These are phyloP conservation scores for Rhodocollybia butyracea DNA, from an alignment of 768 basidiomycete genomes.

Conservation along the genomic window DNA sequence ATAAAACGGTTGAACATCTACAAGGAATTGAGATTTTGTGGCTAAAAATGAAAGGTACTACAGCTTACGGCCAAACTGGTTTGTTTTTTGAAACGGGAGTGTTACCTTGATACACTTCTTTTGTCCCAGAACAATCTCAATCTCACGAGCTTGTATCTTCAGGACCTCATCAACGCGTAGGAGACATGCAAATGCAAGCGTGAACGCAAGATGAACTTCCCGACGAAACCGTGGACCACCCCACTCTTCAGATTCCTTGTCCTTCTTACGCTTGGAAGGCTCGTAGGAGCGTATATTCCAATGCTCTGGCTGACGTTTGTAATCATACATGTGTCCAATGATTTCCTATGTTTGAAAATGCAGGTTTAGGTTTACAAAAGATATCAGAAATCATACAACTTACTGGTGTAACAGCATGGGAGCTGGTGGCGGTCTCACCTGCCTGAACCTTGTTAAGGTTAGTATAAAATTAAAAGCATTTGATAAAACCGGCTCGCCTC, in stretches of 20 bases:
- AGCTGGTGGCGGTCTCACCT: slow-evolving; percentile 23
- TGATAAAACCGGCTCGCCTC: neutral
- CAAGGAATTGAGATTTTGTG: slow-evolving; percentile 13
- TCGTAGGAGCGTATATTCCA: slow-evolving; percentile 15
- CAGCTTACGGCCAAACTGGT: too few species aligned
- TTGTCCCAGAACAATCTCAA: slow-evolving; percentile 8
- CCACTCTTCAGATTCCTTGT: too few species aligned
- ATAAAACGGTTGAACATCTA: slow-evolving; percentile 28
- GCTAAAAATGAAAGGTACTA: slow-evolving; percentile 27
- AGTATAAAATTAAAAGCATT: too few species aligned
- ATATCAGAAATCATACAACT: slow-evolving; percentile 8
- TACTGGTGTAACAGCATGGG: slow-evolving; percentile 22
- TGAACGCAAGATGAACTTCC: slow-evolving; percentile 28
- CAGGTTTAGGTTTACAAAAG: too few species aligned
- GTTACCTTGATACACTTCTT: slow-evolving; percentile 13
- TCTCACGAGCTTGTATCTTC: slow-evolving; percentile 26
- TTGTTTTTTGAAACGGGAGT: too few species aligned
- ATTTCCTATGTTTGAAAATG: too few species aligned
- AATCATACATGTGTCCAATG: slow-evolving; percentile 19
- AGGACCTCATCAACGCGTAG: too few species aligned
- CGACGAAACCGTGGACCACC: slow-evolving; percentile 22
- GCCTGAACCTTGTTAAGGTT: slow-evolving; percentile 8
- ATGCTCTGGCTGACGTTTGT: slow-evolving; percentile 18
- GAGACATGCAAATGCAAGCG: slow-evolving; percentile 32
- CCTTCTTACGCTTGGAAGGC: slow-evolving; percentile 11